Base-by-base conservation (phyloP, 176 grass and related monocot genomes). In the Typha latifolia region DNA sequence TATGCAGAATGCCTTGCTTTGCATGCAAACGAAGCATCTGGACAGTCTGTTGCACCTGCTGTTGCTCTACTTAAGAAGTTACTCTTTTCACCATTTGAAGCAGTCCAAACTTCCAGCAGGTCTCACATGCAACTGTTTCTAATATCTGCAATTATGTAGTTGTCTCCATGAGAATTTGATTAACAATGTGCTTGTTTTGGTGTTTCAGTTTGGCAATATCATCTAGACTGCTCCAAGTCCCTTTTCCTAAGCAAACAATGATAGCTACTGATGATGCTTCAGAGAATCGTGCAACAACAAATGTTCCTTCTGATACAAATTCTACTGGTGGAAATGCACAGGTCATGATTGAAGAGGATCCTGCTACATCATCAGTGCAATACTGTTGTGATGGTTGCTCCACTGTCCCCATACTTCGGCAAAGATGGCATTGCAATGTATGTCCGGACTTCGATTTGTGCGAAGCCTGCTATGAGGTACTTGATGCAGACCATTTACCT, bases 301-400 rank as follows among this genome's bases (percentile, higher is more conserved):
- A 72, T 34, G 73, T 47, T 71, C 68, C 79, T 71, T 83, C 92
- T 62, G 63, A 63, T 79, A 78, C 75, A 62, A 81, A 77, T 75
- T 52, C 80, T 21, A 61, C 87, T 32, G 67, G 70, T 69, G 78
- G 72, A 80, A 91, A 88, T 83, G 73, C 78, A 61, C 88, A 86
- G 67, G 76, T 89, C 65, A 85, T 97, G 85, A 86, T 91, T 69
- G 93, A 97, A 84, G 93, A 96, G 79, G 93, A 97, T 62, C 83
- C 85, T 76, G 75, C 80, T 15, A 82, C 85, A 72, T 86, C 93
- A 12, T 89, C 93, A 75, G 93, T 97, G 63, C 93, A 97, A 77
- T 97, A 97, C 74, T 92, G 93, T 74, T 97, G 93, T 72, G 93
- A 97, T 84, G 93, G 93, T 77, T 97, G 93, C 73, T 97, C 93